Base-by-base conservation (phyloP, 108 stramenopile species). In the Fistulifera pelliculosa region DNA sequence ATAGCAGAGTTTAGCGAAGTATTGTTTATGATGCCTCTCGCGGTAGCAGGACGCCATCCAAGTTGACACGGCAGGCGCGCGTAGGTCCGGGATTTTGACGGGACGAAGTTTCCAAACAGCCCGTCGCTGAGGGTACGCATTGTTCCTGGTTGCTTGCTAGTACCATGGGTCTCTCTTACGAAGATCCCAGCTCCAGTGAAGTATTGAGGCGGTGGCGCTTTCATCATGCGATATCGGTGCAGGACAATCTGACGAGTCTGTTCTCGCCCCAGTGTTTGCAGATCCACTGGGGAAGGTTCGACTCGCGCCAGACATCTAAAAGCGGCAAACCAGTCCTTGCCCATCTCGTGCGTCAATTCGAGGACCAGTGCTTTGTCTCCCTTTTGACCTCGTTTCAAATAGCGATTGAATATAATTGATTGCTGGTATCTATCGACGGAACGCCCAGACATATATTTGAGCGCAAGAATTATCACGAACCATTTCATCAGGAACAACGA, bases 221-320 rank as follows among this genome's bases (percentile, higher is more conserved):
- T 75, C 27, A 64, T 61, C 41, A 56, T 71, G 56, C 68, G 76
- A 41, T 74, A 86, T 27, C 77, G 65, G 41, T 69, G 54, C 12
- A 76, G 53, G 19, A 90, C 68, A 25, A 81, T 72, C 45, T 86
- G 84, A 23, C 79, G 74, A 12, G 70, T 74, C 56, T 90, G 89
- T 52, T 86, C 89, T 47, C 79, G 71, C 14, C 83, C 76, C 21
- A 90, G 47, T 19, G 75, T 58, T 56, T 81, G 62, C 23, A 90
- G 71, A 38, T 90, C 89, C 7, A 69, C 44, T 5, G 85, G 73
- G 8, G 71, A 67, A 5, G 89, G 85, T 43, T 86, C 81, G 28
- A 76, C 73, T 43, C 85, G 62, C 43, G 89, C 70, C 42, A 90
- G 79, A 47, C 82, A 86, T 51, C 89, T 62, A 66, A 79, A 81